Evolutionary conservation across 306 rosid species (phyloP).

Genomic region (Coriaria nepalensis): DNA sequence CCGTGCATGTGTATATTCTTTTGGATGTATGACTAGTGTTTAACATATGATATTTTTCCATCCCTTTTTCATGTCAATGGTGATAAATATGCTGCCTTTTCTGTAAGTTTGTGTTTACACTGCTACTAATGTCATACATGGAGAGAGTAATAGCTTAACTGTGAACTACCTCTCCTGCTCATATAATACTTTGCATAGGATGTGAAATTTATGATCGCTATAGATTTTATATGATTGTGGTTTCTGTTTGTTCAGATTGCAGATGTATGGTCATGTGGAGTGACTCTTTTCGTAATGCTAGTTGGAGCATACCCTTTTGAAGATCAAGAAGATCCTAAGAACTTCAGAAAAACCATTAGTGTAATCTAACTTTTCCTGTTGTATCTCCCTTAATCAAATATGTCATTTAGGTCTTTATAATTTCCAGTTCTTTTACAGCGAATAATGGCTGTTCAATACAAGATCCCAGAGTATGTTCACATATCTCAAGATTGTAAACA

Average conservation of each 20-base stretch:
- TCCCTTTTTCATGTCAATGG: no score
- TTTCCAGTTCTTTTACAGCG: slow-evolving; percentile 27
- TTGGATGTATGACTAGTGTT: no score
- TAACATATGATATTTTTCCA: no score
- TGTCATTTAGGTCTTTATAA: neutral
- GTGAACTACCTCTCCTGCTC: no score
- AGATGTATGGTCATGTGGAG: slow-evolving; percentile 70
- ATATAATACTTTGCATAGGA: no score
- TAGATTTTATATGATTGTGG: neutral
- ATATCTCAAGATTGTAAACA: slow-evolving; percentile 45
- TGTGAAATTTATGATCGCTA: no score
- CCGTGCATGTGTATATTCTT: no score
- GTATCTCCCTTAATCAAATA: neutral
- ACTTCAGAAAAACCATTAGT: slow-evolving; percentile 55
- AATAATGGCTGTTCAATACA: slow-evolving; percentile 52
- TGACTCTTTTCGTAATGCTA: slow-evolving; percentile 55
- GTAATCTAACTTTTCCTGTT: slow-evolving; percentile 11
- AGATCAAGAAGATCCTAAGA: slow-evolving; percentile 50
- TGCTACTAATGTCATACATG: no score
- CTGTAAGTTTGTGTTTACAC: no score
- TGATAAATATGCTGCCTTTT: no score
- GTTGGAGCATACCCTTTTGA: slow-evolving; percentile 73
- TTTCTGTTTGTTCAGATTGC: slow-evolving; percentile 30
- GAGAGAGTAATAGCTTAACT: no score
- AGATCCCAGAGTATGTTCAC: slow-evolving; percentile 56